A percentile compares a stretch with the other conserved stretches of the same genome.
Evolutionary conservation across 2,329 filamentous ascomycete species (phyloP).

Genomic region (Ceratocystis cacaofunesta): DNA sequence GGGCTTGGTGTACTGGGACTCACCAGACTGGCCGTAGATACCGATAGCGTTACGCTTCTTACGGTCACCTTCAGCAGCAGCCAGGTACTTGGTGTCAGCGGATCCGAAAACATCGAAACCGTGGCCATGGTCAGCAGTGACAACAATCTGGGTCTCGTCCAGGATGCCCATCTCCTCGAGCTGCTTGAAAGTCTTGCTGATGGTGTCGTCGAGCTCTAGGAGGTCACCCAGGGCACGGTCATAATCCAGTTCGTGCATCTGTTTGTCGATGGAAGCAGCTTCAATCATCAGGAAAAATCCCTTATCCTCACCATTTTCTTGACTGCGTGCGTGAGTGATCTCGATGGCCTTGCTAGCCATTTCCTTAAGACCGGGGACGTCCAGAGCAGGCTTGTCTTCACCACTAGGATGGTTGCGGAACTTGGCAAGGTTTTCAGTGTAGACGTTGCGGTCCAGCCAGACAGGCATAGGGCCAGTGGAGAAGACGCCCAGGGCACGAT

Average conservation of each 20-base stretch:
- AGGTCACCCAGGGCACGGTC: conserved; percentile 74
- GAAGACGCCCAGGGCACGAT: conserved; percentile 64
- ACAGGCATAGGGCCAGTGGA: conserved; percentile 60
- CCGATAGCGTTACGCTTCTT: conserved; percentile 63
- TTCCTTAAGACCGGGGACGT: conserved; percentile 71
- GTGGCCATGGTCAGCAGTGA: conserved; percentile 80
- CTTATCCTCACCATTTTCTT: conserved; percentile 33
- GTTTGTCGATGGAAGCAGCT: conserved; percentile 74
- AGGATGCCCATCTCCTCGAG: conserved; percentile 51
- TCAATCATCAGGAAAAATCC: conserved; percentile 85
- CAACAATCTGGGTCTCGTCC: conserved; percentile 62
- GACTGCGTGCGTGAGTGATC: conserved; percentile 50
- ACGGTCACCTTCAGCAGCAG: conserved; percentile 48
- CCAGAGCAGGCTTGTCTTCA: conserved; percentile 45
- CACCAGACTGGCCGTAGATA: conserved; percentile 55
- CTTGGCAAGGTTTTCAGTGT: conserved; percentile 50
- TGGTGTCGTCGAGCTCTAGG: conserved; percentile 70
- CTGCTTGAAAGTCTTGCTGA: conserved; percentile 58
- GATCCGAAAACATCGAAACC: conserved; percentile 77
- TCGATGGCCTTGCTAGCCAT: conserved; percentile 83
- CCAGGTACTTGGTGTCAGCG: conserved; percentile 66
- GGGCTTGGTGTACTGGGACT: conserved; percentile 56
- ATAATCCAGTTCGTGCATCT: conserved; percentile 77
- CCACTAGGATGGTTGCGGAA: conserved; percentile 57
- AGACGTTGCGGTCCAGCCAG: conserved; percentile 78